A percentile compares a stretch with the other conserved stretches of the same genome.
Evolutionary conservation across 306 rosid genomes (phyloP).

Genomic region (Rubus parviflorus): DNA sequence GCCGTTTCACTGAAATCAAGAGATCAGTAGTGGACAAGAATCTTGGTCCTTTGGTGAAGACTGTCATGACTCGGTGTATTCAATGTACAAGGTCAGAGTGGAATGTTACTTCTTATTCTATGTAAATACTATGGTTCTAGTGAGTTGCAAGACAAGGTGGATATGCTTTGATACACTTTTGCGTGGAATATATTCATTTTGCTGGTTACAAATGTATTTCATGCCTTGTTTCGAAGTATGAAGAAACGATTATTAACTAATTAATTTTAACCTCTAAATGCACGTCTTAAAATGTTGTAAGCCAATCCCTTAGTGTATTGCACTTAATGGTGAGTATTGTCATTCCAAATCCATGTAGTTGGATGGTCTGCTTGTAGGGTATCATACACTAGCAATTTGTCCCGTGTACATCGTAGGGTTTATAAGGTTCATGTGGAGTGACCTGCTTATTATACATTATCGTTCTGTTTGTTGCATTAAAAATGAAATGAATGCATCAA

Average conservation of each 20-base stretch:
- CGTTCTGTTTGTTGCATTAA: not conserved
- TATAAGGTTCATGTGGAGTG: not conserved
- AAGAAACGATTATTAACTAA: not conserved
- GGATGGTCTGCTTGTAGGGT: not conserved
- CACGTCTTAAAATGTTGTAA: not conserved
- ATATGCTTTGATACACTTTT: not conserved
- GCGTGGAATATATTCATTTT: not conserved
- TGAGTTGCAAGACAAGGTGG: not conserved
- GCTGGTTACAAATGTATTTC: not conserved
- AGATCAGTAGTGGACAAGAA: slow-evolving; percentile 96
- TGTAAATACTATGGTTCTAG: not conserved
- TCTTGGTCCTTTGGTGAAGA: slow-evolving; percentile 97
- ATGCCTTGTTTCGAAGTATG: not conserved
- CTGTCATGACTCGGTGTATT: slow-evolving; percentile 98
- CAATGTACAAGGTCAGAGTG: slow-evolving; percentile 85
- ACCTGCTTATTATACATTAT: not conserved
- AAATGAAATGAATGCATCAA: not conserved
- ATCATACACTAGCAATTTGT: not conserved
- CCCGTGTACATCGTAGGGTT: not conserved
- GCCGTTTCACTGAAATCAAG: slow-evolving; percentile 95
- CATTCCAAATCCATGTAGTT: not conserved
- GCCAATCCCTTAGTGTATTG: not conserved
- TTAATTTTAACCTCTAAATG: not conserved
- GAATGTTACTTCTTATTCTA: not conserved
- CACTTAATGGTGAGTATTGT: not conserved